Percentiles rank a stretch among this genome's conserved stretches.
Conservation (phyloP, 192 early-diverging fungal genomes). For the Coemansia sp. region DNA sequence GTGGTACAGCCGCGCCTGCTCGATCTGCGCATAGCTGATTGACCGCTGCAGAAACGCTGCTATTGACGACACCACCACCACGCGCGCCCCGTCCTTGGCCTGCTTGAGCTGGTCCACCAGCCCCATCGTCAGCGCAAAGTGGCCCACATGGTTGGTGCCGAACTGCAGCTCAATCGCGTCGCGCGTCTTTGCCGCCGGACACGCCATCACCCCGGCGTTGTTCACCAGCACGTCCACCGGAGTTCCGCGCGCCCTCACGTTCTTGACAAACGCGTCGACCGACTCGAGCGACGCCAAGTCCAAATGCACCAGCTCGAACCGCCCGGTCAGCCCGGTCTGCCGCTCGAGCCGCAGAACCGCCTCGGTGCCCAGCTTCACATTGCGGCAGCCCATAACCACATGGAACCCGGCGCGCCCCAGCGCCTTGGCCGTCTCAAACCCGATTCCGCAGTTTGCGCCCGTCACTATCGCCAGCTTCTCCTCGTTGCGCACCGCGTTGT, state of each 20-base stretch:
- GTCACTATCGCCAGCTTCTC: slow-evolving; percentile 36
- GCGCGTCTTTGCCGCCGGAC: slow-evolving; percentile 49
- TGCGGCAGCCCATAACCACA: slow-evolving; percentile 49
- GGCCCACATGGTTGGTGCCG: slow-evolving; percentile 63
- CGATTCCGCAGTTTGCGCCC: slow-evolving; percentile 62
- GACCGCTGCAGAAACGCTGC: slow-evolving; percentile 16
- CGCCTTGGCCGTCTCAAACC: slow-evolving; percentile 57
- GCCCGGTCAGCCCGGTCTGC: slow-evolving; percentile 34
- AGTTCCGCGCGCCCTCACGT: slow-evolving; percentile 22
- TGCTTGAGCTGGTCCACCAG: slow-evolving; percentile 25
- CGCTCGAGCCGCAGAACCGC: slow-evolving; percentile 36
- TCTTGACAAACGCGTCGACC: slow-evolving; percentile 30
- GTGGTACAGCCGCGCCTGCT: slow-evolving; percentile 11
- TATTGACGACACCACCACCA: slow-evolving; percentile 38
- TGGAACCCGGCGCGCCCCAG: slow-evolving; percentile 54
- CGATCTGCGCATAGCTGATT: slow-evolving; percentile 21
- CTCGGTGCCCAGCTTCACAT: slow-evolving; percentile 12
- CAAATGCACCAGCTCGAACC: slow-evolving; percentile 35
- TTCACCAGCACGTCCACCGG: slow-evolving; percentile 38
- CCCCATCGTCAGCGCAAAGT: slow-evolving; percentile 37
- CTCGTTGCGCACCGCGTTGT: slow-evolving; percentile 11
- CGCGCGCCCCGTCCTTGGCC: slow-evolving; percentile 18
- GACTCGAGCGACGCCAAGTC: slow-evolving; percentile 55
- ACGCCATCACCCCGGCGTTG: slow-evolving; percentile 60
- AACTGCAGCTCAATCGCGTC: slow-evolving; percentile 68